phyloP scores from a whole-genome alignment of 2,329 filamentous ascomycete genomes.

The Diaporthe ilicicola region DNA sequence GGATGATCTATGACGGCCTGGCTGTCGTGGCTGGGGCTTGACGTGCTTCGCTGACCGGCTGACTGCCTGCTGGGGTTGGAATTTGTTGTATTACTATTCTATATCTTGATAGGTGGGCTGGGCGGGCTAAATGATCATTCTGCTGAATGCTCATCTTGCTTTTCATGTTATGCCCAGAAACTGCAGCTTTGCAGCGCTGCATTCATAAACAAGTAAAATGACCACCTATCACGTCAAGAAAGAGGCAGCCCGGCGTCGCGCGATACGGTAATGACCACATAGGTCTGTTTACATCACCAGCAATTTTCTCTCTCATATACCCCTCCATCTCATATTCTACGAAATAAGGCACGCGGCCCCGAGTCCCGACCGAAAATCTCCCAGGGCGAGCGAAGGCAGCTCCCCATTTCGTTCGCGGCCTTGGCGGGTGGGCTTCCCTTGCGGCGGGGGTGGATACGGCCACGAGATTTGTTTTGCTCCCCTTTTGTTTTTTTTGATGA shows the following conservation, averaged over 20 bases:
- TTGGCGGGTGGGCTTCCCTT: conserved; percentile 18
- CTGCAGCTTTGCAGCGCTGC: not conserved
- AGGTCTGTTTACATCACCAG: not conserved
- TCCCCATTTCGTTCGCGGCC: conserved; percentile 1
- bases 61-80: not conserved
- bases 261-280: not conserved
- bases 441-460: not conserved
- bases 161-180: not conserved
- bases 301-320: conserved; percentile 8
- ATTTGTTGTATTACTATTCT: conserved; percentile 16
- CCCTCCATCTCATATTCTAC: not conserved
- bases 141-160: conserved; percentile 9
- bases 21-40: conserved; percentile 85
- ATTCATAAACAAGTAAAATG: not conserved
- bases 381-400: not conserved
- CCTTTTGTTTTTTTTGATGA: conserved; percentile 23
- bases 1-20: conserved; percentile 91
- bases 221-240: not conserved
- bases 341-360: conserved; percentile 6
- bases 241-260: conserved; percentile 8
- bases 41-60: conserved; percentile 26
- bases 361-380: not conserved
- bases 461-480: conserved; percentile 23
- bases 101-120: not conserved
- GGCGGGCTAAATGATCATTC: not conserved